phyloP scores from a whole-genome alignment of 2,329 filamentous ascomycete species.

The Microcyclosporella mali region DNA sequence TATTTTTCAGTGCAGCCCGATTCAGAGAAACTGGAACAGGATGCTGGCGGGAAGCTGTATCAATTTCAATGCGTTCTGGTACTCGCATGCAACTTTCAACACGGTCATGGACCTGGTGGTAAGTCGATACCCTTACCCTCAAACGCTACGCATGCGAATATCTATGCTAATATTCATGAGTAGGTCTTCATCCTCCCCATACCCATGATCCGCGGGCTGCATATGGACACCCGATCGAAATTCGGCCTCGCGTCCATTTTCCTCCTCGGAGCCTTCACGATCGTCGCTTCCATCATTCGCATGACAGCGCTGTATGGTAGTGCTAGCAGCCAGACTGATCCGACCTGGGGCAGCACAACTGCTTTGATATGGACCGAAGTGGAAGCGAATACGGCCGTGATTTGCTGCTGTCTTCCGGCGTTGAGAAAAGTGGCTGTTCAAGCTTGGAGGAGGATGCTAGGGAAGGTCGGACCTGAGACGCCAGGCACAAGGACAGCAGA shows the following conservation, averaged over 20 bases:
- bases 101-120: slow-evolving; percentile 25
- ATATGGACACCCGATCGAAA: slow-evolving; percentile 19
- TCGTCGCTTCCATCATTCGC: slow-evolving; percentile 23
- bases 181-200: slow-evolving; percentile 28
- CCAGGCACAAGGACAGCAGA: neutral
- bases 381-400: slow-evolving; percentile 23
- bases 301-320: slow-evolving; percentile 20
- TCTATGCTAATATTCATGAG: neutral
- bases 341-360: slow-evolving; percentile 21
- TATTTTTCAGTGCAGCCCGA: slow-evolving; percentile 23
- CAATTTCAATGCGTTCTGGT: slow-evolving; percentile 22
- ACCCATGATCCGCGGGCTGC: slow-evolving; percentile 22
- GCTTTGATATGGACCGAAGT: slow-evolving; percentile 25
- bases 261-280: slow-evolving; percentile 22
- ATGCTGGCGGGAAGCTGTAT: slow-evolving; percentile 15
- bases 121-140: slow-evolving; percentile 3
- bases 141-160: no score
- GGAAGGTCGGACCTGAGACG: slow-evolving; percentile 3
- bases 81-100: slow-evolving; percentile 25
- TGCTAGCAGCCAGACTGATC: slow-evolving; percentile 15
- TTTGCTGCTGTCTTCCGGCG: slow-evolving; percentile 24
- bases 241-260: slow-evolving; percentile 22
- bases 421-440: slow-evolving; percentile 10
- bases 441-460: slow-evolving; percentile 3
- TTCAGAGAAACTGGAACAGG: slow-evolving; percentile 19